A percentile compares a stretch with the other conserved stretches of the same genome.
Evolutionary conservation across 495 filamentous ascomycete species (phyloP).

Genomic region (Talaromyces nanjingensis): DNA sequence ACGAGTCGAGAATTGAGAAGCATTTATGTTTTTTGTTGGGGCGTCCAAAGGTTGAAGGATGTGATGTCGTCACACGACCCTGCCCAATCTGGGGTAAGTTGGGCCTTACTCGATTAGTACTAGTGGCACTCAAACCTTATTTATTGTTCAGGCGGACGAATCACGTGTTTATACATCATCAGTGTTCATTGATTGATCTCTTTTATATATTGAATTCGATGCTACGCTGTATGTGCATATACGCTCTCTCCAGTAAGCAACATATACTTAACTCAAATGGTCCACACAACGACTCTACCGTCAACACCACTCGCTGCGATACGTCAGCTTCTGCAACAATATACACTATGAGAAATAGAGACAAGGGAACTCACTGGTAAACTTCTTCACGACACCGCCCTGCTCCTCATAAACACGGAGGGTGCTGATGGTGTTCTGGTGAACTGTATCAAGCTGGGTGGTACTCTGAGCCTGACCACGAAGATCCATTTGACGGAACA

Average conservation of each 20-base stretch:
- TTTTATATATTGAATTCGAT: background rate
- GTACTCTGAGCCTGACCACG: slow-evolving; percentile 86
- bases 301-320: slow-evolving; percentile 80
- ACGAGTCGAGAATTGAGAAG: background rate
- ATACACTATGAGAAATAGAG: background rate
- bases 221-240: background rate
- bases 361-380: slow-evolving; percentile 68
- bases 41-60: background rate
- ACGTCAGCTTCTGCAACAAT: slow-evolving; percentile 28
- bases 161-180: background rate
- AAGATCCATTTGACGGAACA: slow-evolving; percentile 98
- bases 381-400: slow-evolving; percentile 60
- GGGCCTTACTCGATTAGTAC: background rate
- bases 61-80: slow-evolving; percentile 2
- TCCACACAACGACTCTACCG: slow-evolving; percentile 86
- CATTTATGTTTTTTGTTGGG: background rate
- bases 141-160: background rate
- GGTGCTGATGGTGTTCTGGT: slow-evolving; percentile 93
- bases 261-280: slow-evolving; percentile 18
- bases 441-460: slow-evolving; percentile 88
- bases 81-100: background rate
- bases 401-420: slow-evolving; percentile 65
- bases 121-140: background rate
- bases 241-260: background rate
- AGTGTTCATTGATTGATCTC: too few species aligned